Percentiles rank a stretch among this genome's conserved stretches.
phyloP scores from a whole-genome alignment of 768 basidiomycete genomes.

The Tubosaeta sp. region DNA sequence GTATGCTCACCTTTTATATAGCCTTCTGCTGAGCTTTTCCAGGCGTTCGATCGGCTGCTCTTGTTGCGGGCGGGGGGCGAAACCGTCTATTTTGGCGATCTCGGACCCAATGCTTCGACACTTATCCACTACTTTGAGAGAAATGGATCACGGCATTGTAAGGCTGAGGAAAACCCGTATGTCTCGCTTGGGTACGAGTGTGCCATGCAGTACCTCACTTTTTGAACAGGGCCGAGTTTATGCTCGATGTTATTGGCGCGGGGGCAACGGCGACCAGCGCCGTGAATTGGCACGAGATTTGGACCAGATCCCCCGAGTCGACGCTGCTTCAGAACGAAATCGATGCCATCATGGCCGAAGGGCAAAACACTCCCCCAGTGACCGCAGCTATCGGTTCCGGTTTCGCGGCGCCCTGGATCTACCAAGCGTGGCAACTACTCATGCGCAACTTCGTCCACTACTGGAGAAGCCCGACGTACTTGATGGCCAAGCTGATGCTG shows the following conservation, averaged over 20 bases:
- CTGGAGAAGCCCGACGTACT: constrained; percentile 57
- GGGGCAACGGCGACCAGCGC: constrained; percentile 56
- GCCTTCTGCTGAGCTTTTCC: constrained; percentile 83
- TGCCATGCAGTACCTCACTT: constrained; percentile 38
- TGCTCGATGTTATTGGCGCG: constrained; percentile 72
- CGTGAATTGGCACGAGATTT: constrained; percentile 58
- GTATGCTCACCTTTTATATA: constrained; percentile 16
- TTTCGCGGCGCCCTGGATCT: constrained; percentile 51
- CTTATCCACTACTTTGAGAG: constrained; percentile 75
- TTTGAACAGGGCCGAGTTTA: constrained; percentile 49
- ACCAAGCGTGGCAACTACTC: constrained; percentile 44
- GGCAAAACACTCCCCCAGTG: constrained; percentile 38
- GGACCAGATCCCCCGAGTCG: constrained; percentile 49
- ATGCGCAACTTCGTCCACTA: constrained; percentile 43
- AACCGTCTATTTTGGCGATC: constrained; percentile 63
- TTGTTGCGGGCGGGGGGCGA: constrained; percentile 75
- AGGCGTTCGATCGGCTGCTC: constrained; percentile 73
- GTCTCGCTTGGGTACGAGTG: no score
- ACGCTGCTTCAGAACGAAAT: constrained; percentile 35
- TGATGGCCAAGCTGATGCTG: constrained; percentile 54
- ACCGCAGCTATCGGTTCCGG: constrained; percentile 36
- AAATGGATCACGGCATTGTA: constrained; percentile 61
- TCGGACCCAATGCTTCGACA: constrained; percentile 58
- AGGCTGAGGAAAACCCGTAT: constrained; percentile 63
- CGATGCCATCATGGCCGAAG: constrained; percentile 45